Evolutionary conservation across 805 yeast species (phyloP).

Genomic region (Wickerhamiella bombiphila): DNA sequence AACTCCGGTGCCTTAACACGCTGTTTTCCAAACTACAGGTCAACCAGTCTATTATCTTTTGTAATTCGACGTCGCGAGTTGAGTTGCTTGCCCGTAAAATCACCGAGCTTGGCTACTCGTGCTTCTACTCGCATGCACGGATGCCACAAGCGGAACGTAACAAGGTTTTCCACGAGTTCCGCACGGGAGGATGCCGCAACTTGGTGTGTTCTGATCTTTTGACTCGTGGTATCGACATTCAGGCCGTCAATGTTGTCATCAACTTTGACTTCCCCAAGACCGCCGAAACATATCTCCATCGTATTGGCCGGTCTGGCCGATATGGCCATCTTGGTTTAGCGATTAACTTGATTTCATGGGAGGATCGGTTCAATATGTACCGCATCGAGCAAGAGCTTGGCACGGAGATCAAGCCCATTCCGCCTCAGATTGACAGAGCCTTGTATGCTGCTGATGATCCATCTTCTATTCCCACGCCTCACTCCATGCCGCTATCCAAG

Average conservation of each 20-base stretch:
- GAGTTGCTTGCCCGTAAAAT: slow-evolving; percentile 91
- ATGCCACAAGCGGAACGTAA: slow-evolving; percentile 97
- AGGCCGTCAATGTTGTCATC: slow-evolving; percentile 95
- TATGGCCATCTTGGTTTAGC: slow-evolving; percentile 98
- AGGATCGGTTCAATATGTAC: slow-evolving; percentile 84
- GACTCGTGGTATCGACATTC: slow-evolving; percentile 97
- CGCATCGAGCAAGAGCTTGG: slow-evolving; percentile 95
- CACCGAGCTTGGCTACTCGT: slow-evolving; percentile 90
- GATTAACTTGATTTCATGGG: slow-evolving; percentile 90
- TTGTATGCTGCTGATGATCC: slow-evolving; percentile 72
- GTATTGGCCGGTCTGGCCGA: slow-evolving; percentile 98
- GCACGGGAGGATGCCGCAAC: slow-evolving; percentile 96
- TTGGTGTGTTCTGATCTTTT: slow-evolving; percentile 91
- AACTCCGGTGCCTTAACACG: slow-evolving; percentile 89
- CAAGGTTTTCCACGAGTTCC: slow-evolving; percentile 94
- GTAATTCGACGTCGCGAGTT: slow-evolving; percentile 93
- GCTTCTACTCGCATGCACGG: slow-evolving; percentile 92
- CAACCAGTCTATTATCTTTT: slow-evolving; percentile 92
- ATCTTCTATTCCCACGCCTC: slow-evolving; percentile 67
- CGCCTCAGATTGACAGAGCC: slow-evolving; percentile 77
- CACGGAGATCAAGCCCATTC: slow-evolving; percentile 93
- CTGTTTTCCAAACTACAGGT: slow-evolving; percentile 86
- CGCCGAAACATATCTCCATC: slow-evolving; percentile 93
- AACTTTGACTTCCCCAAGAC: slow-evolving; percentile 97
- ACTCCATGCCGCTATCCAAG: slow-evolving; percentile 31